Base-by-base conservation (phyloP, 306 rosid species). In the Medicago arabica region DNA sequence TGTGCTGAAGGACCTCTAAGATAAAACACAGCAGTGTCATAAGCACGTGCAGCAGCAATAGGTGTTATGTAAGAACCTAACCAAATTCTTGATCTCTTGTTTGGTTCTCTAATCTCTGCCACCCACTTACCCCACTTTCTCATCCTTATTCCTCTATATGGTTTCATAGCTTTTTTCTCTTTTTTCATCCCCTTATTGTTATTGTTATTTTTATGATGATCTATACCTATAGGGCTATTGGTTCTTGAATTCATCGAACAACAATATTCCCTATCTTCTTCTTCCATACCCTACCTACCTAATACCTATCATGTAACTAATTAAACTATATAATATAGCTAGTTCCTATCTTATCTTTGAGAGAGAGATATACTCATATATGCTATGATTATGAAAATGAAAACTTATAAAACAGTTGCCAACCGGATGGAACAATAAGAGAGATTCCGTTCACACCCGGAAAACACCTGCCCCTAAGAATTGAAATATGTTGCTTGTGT, bases 61-160 rank as follows among this genome's bases (percentile, higher is more conserved):
- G 97, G 96, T 0, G 96, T 87, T 0, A 86, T 87, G 82, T 92
- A 95, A 0, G 99, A 92, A 2, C 99, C 97, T 10, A 92, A 86
- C 97, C 99, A 95, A 67, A 95, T 92, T 86, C 99, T 89, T 0
- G 99, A 89, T 59, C 99, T 81, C 49, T 95, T 92, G 83, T 95
- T 90, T 0, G 99, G 99, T 51, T 95, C 99, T 71, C 99, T 59
- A 23, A 95, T 95, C 85, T 95, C 99, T 1, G 99, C 97, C 64
- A 95, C 99, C 99, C 99, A 95, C 87, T 95, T 95, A 0, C 99
- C 99, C 99, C 99, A 95, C 97, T 95, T 95, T 77, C 99, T 89
- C 99, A 95, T 95, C 97, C 99, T 67, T 60, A 95, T 95, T 6
- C 99, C 99, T 77, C 96, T 82, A 76, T 92, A 95, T 1, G 88